Evolutionary conservation across 2,329 filamentous ascomycete species (phyloP).

Genomic region (Monosporascus sp.): DNA sequence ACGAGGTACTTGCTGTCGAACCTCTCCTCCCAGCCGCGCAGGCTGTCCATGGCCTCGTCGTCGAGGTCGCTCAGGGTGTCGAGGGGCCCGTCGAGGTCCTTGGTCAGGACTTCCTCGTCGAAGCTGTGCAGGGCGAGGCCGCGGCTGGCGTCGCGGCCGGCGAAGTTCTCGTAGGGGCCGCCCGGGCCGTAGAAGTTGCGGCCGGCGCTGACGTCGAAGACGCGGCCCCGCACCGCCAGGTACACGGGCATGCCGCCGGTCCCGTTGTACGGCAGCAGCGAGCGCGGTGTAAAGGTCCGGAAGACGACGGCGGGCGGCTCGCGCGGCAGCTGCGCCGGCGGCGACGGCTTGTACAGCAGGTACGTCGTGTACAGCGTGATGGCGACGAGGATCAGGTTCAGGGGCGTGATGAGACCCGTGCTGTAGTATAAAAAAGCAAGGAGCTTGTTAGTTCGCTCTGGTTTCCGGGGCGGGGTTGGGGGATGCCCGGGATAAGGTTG

Average conservation of each 20-base stretch:
- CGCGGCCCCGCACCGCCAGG: slow-evolving; percentile 81
- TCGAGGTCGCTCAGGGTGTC: slow-evolving; percentile 70
- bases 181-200: slow-evolving; percentile 95
- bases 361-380: slow-evolving; percentile 56
- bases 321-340: slow-evolving; percentile 43
- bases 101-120: slow-evolving; percentile 90
- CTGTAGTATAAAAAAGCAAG: slow-evolving; percentile 18
- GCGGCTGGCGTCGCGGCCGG: slow-evolving; percentile 82
- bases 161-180: slow-evolving; percentile 94
- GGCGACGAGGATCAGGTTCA: slow-evolving; percentile 56
- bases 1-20: slow-evolving; percentile 92
- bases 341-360: slow-evolving; percentile 44
- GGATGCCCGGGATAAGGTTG: background rate
- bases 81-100: slow-evolving; percentile 78
- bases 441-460: background rate
- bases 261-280: slow-evolving; percentile 84
- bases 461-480: too few species aligned
- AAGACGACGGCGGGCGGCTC: slow-evolving; percentile 57
- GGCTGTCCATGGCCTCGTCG: slow-evolving; percentile 71
- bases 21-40: slow-evolving; percentile 88
- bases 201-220: slow-evolving; percentile 85
- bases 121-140: slow-evolving; percentile 90
- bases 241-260: slow-evolving; percentile 69
- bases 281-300: slow-evolving; percentile 67
- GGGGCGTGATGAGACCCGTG: slow-evolving; percentile 49